These are phyloP conservation scores for Saturnispora hagleri DNA, from an alignment of 805 yeast genomes.

Conservation along the genomic window DNA sequence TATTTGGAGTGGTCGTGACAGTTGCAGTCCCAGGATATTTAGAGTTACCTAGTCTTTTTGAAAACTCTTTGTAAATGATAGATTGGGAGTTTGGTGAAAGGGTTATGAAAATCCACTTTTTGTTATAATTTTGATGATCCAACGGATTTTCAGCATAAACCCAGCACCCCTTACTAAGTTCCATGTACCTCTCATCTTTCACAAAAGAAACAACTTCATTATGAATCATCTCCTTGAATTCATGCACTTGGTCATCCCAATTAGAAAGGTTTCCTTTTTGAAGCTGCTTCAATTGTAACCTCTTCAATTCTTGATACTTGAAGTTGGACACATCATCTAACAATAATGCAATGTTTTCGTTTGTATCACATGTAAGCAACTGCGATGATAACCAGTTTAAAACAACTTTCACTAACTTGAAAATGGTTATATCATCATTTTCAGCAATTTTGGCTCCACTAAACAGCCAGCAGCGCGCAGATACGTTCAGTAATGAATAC, in stretches of 20 bases:
- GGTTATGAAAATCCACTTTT: conserved; percentile 38
- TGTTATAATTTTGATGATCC: conserved; percentile 11
- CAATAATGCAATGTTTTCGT: conserved; percentile 6
- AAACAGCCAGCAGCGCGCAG: conserved; percentile 12
- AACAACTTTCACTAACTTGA: conserved; percentile 4
- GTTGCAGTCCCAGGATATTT: conserved; percentile 3
- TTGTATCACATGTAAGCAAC: neutral
- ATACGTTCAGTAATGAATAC: conserved; percentile 10
- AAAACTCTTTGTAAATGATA: conserved; percentile 52
- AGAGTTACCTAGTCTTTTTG: conserved; percentile 31
- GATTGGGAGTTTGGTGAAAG: conserved; percentile 60
- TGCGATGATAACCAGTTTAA: conserved; percentile 9
- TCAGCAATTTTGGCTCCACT: conserved; percentile 9
- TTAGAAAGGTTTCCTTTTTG: conserved; percentile 28
- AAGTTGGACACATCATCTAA: conserved; percentile 13
- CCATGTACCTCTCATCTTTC: conserved; percentile 63
- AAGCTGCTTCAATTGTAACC: conserved; percentile 39
- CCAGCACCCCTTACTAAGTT: conserved; percentile 74
- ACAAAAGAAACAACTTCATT: conserved; percentile 62
- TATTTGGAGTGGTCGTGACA: conserved; percentile 36
- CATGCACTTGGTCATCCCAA: conserved; percentile 39
- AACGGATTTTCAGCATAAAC: conserved; percentile 54
- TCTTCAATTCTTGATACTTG: conserved; percentile 43
- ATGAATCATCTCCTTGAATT: conserved; percentile 41
- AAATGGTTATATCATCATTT: conserved; percentile 9